These are phyloP conservation scores for Tricholoma matsutake DNA, from an alignment of 768 basidiomycete species.

Conservation along the genomic window DNA sequence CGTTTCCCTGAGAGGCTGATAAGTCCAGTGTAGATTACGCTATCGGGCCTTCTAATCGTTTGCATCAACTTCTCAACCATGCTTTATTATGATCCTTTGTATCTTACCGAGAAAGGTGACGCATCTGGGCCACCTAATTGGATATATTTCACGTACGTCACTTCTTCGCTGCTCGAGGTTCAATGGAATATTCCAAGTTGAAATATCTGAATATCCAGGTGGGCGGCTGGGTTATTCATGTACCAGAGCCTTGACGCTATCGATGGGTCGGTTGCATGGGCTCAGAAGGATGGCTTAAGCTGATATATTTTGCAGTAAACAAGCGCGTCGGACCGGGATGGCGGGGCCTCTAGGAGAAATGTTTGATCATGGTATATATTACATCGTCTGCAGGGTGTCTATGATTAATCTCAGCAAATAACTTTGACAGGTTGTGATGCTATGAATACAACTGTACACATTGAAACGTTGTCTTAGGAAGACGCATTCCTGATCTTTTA, in stretches of 20 bases:
- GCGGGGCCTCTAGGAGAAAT: conserved; percentile 96
- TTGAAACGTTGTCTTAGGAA: background rate
- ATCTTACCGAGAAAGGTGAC: conserved; percentile 66
- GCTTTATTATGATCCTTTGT: conserved; percentile 78
- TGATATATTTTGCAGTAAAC: conserved; percentile 57
- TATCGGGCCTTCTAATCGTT: conserved; percentile 80
- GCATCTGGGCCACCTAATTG: conserved; percentile 67
- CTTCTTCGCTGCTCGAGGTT: background rate
- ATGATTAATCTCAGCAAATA: background rate
- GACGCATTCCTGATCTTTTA: background rate
- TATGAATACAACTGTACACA: conserved; percentile 83
- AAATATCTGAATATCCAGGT: conserved; percentile 44
- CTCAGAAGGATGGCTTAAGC: conserved; percentile 4
- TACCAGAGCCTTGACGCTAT: conserved; percentile 91
- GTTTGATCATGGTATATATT: conserved; percentile 87
- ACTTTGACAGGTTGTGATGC: conserved; percentile 73
- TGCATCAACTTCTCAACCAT: conserved; percentile 82
- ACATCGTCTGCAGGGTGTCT: background rate
- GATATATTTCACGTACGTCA: conserved; percentile 84
- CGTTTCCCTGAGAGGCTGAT: conserved; percentile 1
- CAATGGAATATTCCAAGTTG: background rate
- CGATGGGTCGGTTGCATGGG: conserved; percentile 62
- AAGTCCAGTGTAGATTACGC: conserved; percentile 68
- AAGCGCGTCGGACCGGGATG: conserved; percentile 94
- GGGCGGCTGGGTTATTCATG: conserved; percentile 83